Conservation (phyloP, 306 rosid genomes). For the Medicago truncatula region DNA sequence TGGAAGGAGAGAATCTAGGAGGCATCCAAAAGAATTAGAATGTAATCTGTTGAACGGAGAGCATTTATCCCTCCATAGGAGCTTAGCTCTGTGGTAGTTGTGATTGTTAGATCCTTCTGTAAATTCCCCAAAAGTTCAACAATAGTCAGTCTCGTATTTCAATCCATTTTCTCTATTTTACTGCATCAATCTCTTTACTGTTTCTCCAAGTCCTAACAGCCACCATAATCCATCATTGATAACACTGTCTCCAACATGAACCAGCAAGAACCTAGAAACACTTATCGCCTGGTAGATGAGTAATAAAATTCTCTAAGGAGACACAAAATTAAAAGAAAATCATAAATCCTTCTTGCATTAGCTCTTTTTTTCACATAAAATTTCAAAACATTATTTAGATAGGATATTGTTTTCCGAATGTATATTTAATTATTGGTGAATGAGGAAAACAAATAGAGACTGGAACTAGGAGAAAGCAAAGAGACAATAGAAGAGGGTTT, state of each 20-base stretch:
- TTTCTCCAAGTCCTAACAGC: background rate
- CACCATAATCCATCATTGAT: background rate
- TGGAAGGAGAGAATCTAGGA: too few species aligned
- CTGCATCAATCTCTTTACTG: too few species aligned
- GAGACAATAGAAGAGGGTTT: conserved; percentile 12
- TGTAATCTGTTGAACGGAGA: too few species aligned
- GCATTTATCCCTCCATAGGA: too few species aligned
- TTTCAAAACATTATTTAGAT: background rate
- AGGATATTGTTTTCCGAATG: conserved; percentile 1
- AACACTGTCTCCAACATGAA: background rate
- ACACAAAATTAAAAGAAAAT: background rate
- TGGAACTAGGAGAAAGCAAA: conserved; percentile 2
- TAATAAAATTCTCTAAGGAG: background rate
- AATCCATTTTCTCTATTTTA: too few species aligned
- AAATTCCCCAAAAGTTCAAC: too few species aligned
- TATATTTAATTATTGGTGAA: conserved; percentile 1
- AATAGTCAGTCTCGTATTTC: too few species aligned
- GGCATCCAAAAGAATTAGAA: too few species aligned
- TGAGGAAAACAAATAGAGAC: background rate
- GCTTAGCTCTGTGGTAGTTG: too few species aligned
- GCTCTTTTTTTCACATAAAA: background rate
- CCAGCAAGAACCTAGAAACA: background rate
- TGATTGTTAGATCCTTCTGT: too few species aligned
- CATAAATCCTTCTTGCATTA: background rate
- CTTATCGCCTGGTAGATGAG: background rate